Evolutionary conservation across 345 rosid genomes (phyloP).

Genomic region (Combretum micranthum): DNA sequence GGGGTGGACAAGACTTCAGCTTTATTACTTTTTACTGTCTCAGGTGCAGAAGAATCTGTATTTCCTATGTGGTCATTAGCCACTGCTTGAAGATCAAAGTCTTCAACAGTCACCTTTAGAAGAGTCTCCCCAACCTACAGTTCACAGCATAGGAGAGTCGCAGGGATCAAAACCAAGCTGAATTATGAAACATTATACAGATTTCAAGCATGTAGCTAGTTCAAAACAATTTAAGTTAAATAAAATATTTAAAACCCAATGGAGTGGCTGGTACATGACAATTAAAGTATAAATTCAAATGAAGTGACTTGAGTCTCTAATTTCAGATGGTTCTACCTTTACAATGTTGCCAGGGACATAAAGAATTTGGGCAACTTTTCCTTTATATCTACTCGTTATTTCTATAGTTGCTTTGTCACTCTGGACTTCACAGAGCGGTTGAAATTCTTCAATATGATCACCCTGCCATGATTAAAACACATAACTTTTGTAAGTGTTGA

Average conservation of each 20-base stretch:
- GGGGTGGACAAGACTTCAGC: conserved; percentile 66
- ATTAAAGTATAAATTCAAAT: too few relatives aligned
- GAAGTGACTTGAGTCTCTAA: too few relatives aligned
- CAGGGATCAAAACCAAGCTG: conserved; percentile 1
- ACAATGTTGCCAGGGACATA: conserved; percentile 76
- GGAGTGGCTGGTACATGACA: too few relatives aligned
- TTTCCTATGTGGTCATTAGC: conserved; percentile 15
- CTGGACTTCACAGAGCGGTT: conserved; percentile 95
- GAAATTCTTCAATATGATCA: conserved; percentile 79
- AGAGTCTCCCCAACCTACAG: conserved; percentile 91
- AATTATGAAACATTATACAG: not conserved
- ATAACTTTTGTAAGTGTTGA: not conserved
- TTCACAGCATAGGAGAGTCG: conserved; percentile 2
- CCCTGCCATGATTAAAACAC: conserved; percentile 44
- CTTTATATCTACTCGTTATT: conserved; percentile 90
- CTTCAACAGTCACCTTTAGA: conserved; percentile 56
- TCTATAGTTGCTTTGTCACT: conserved; percentile 96
- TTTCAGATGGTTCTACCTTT: conserved; percentile 38
- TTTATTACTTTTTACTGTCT: conserved; percentile 16
- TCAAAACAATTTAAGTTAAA: not conserved
- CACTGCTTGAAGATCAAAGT: conserved; percentile 21
- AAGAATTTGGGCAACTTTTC: conserved; percentile 53
- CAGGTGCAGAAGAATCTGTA: conserved; percentile 14
- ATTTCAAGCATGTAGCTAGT: not conserved
- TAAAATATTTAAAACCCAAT: not conserved